Conservation (phyloP, 352 stramenopile species). For the Hyaloperonospora brassicae region DNA sequence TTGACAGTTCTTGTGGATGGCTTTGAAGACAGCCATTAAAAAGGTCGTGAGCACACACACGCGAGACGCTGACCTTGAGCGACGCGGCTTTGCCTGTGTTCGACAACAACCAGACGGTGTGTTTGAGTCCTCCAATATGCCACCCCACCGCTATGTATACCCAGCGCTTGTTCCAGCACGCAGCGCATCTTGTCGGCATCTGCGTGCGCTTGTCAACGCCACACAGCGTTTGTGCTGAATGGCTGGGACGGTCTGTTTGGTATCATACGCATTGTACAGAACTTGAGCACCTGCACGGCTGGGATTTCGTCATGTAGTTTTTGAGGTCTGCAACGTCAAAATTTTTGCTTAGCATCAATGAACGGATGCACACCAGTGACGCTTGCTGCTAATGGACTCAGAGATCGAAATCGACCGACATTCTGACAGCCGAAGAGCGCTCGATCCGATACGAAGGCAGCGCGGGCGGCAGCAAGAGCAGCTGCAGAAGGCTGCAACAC, state of each 20-base stretch:
- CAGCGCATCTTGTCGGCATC: slow-evolving; percentile 61
- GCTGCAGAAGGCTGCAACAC: slow-evolving; percentile 37
- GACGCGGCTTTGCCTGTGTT: slow-evolving; percentile 49
- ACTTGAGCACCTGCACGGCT: slow-evolving; percentile 42
- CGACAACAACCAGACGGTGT: neutral
- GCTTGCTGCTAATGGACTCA: slow-evolving; percentile 25
- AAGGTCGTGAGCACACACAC: slow-evolving; percentile 71
- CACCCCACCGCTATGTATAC: slow-evolving; percentile 8
- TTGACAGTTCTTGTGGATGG: slow-evolving; percentile 61
- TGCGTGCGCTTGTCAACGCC: slow-evolving; percentile 8
- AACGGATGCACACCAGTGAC: neutral
- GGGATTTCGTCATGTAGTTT: slow-evolving; percentile 58
- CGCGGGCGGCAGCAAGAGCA: slow-evolving; percentile 64
- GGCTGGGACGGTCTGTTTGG: no score
- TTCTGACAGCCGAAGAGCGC: slow-evolving; percentile 82
- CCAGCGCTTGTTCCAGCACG: slow-evolving; percentile 61
- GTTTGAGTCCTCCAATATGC: neutral
- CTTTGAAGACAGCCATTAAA: slow-evolving; percentile 69
- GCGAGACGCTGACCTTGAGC: slow-evolving; percentile 76
- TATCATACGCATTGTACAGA: slow-evolving; percentile 27
- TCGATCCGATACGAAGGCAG: slow-evolving; percentile 55
- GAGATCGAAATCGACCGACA: slow-evolving; percentile 53
- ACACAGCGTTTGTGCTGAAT: no score
- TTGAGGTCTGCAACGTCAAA: slow-evolving; percentile 35
- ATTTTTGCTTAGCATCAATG: neutral